Evolutionary conservation across 2,329 filamentous ascomycete species (phyloP), one percentile per base, ranked within the genome.

Genomic region (Lecanicillium sp.): DNA sequence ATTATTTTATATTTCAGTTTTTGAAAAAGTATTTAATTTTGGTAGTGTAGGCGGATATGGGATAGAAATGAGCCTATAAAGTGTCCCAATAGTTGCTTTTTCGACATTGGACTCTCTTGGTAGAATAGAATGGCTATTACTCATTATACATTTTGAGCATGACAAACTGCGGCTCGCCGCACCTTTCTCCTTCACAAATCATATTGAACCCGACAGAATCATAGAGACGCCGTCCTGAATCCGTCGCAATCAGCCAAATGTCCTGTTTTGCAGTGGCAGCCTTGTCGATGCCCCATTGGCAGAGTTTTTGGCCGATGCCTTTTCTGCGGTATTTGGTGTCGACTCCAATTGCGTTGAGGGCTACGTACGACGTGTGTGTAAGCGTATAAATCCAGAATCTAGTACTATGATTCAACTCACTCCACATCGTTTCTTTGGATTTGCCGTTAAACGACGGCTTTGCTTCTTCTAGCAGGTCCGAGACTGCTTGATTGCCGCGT

Each of bases 271-370:
- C 29, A 4, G 7, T 18, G 25, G 14, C n/a, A 13, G 37, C 37
- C 25, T 29, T 16, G 17, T 39, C 37, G 5, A 39, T 20, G 25
- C 37, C 37, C 37, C 37, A 39, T 34, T 39, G 37, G 14, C 33
- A 30, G 12, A 39, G 37, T 8, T 22, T 31, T 27, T 16, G 33
- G 37, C 37, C 37, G 25, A 39, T 22, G 22, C 37, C 38, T 17
- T 33, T 41, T 28, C 34, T 29, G 29, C 42, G 41, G 29, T 37
- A 38, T 25, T n/a, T 32, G 28, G 34, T 28, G 40, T 35, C 32
- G 45, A 47, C 40, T 30, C 44, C 33, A 42, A 41, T 41, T 38
- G 33, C 37, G 37, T 42, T 43, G 37, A 41, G 43, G 27, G 29
- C 43, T 44, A 29, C 33, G 55, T 51, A 16, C 11, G 9, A 33